phyloP scores from a whole-genome alignment of 2,329 filamentous ascomycete genomes.

The Dendryphion nanum region DNA sequence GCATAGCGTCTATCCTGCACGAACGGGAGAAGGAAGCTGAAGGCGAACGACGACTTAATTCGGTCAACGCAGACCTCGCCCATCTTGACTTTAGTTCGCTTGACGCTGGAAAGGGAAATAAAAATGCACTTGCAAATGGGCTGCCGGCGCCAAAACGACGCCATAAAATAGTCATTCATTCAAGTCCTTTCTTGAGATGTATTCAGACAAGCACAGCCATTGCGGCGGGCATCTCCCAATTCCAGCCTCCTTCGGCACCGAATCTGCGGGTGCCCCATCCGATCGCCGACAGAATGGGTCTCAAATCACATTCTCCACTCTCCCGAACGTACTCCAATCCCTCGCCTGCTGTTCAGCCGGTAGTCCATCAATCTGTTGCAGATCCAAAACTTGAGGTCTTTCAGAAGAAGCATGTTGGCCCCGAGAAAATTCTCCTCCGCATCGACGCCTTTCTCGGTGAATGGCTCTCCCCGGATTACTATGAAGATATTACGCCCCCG shows the following conservation, averaged over 20 bases:
- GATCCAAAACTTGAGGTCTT: constrained; percentile 37
- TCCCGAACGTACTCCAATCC: constrained; percentile 12
- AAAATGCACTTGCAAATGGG: constrained; percentile 3
- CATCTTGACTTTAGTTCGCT: constrained; percentile 21
- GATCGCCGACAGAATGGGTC: constrained; percentile 6
- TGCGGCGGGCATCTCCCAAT: constrained; percentile 76
- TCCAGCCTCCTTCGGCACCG: constrained; percentile 40
- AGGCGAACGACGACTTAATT: constrained; percentile 20
- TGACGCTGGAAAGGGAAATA: constrained; percentile 11
- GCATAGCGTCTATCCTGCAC: constrained; percentile 73
- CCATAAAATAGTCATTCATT: constrained; percentile 83
- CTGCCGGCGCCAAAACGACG: constrained; percentile 55
- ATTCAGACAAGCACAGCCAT: constrained; percentile 89
- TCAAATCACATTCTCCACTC: constrained; percentile 4
- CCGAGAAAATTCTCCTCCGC: constrained; percentile 55
- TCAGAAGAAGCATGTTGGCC: constrained; percentile 32
- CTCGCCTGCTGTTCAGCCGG: constrained; percentile 18
- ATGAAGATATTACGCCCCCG: constrained; percentile 85
- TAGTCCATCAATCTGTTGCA: constrained; percentile 31
- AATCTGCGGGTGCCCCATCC: constrained; percentile 18
- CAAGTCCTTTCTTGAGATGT: constrained; percentile 90
- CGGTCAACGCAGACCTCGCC: constrained; percentile 16
- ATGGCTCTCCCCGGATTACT: constrained; percentile 93
- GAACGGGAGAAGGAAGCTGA: constrained; percentile 49
- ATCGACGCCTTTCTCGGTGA: constrained; percentile 93